Evolutionary conservation across 1,284 basidiomycete species (phyloP), one percentile per base, ranked within the genome.

Genomic region (Heterobasidion occidentale): DNA sequence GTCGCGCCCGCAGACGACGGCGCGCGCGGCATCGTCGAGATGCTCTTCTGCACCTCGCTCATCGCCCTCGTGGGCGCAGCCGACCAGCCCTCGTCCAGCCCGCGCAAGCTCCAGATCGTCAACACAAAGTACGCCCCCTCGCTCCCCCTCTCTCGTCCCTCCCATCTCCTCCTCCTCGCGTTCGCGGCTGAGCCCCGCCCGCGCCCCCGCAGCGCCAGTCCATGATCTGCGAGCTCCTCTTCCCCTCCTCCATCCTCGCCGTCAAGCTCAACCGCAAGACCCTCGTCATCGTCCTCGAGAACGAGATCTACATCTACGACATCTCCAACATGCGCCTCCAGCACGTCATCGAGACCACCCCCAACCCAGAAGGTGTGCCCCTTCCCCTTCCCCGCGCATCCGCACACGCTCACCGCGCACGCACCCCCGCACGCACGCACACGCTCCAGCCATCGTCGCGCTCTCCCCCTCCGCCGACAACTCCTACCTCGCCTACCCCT

Each of bases 31-130:
- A 95, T 97, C 60, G 95, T 98, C 11, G 96, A 99, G 73, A 99
- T 99, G 96, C 80, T 99, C 58, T 99, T 99, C 76, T 98, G 94
- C 74, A 99, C 97, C 3, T 97, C 94, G 9, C 81, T 99, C 59
- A 94, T 99, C 54, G 96, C 96, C 0, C 79, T 99, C 42, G 96
- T 99, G 34, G 95, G 96, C 11, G 93, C 93, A 0, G 92, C 92
- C 9, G 94, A 98, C 73, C 86, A 90, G 54, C 88, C 89, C 12
- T 84, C 88, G 58, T 90, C 89, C 38, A 92, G 88, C 69, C 94
- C 94, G 2, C 79, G 96, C 17, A 92, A 95, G 68, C 74, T 99
- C 52, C 94, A 98, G 76, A 98, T 99, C 58, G 93, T 98, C 54
- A 99, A 99, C 69, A 99, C 96, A 9, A 98, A 81, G 94, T 92